Evolutionary conservation across 2,329 filamentous ascomycete species (phyloP), one percentile per base, ranked within the genome.

Genomic region (Aspergillus tubingensis): DNA sequence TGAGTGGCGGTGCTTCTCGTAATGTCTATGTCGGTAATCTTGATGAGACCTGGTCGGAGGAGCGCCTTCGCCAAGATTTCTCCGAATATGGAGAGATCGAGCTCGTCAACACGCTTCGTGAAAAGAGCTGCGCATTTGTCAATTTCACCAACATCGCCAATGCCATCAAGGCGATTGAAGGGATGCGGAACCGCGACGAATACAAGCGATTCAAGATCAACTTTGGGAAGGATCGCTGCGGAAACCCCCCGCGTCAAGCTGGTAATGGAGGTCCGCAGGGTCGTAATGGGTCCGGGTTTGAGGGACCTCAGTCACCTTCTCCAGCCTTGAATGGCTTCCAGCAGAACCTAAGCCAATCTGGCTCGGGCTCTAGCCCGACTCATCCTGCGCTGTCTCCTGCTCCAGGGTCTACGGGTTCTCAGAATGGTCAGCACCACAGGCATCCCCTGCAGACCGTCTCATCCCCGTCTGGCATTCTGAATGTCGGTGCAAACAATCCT

Each of bases 121-220:
- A 99, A 83, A 99, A 99, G 88, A 97, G 93, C 81, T 99, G 95
- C 77, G 95, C 95, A 0, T 99, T 99, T 75, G 95, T 99, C 76
- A 99, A 99, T 81, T 99, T 99, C 77, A 99, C 95, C 74, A 99
- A 99, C 81, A 99, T 99, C 74, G 95, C 95, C 74, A 99, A 99
- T 70, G 95, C 95, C 54, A 99, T 99, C 83, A 99, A 99, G 82
- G 95, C 95, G 1, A 99, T 99, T 66, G 95, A 99, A 79, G 95
- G 93, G 21, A 88, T 99, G 66, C 88, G 95, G 60, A 91, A 92
- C 72, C 92, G 93, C 74, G 95, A 98, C 47, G 95, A 99, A 73
- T 99, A 99, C 84, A 91, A 88, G 79, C 89, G 95, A 70, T 99
- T 99, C 87, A 99, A 99, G 85, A 94, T 99, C 76, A 99, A 99